phyloP scores from a whole-genome alignment of 2,329 filamentous ascomycete species.

The Plenodomus tracheiphilus region DNA sequence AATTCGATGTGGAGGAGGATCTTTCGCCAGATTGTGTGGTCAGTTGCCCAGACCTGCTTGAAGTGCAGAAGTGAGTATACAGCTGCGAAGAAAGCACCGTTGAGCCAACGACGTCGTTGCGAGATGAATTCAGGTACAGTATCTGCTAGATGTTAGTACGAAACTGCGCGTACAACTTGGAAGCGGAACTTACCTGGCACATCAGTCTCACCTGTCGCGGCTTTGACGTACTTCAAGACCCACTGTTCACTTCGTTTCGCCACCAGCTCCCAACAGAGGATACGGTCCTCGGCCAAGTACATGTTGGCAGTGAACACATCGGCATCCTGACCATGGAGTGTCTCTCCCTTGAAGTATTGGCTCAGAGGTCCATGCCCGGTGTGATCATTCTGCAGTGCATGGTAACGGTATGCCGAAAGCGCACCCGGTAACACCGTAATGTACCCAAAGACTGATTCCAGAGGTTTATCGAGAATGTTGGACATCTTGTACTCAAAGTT shows the following conservation, averaged over 20 bases:
- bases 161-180: neutral
- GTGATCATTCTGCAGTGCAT: slow-evolving; percentile 94
- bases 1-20: slow-evolving; percentile 93
- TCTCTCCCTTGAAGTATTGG: slow-evolving; percentile 99
- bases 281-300: slow-evolving; percentile 89
- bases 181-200: slow-evolving; percentile 74
- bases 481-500: slow-evolving; percentile 99
- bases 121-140: slow-evolving; percentile 95
- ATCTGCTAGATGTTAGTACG: slow-evolving; percentile 56
- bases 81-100: slow-evolving; percentile 97
- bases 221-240: slow-evolving; percentile 98
- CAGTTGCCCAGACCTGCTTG: slow-evolving; percentile 87
- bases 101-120: slow-evolving; percentile 93
- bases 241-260: slow-evolving; percentile 93
- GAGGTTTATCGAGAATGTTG: slow-evolving; percentile 95
- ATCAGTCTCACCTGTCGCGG: slow-evolving; percentile 95
- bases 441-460: slow-evolving; percentile 97
- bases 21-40: slow-evolving; percentile 88
- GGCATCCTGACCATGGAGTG: slow-evolving; percentile 90
- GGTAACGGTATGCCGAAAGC: slow-evolving; percentile 91
- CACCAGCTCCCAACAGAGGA: slow-evolving; percentile 91
- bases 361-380: slow-evolving; percentile 93
- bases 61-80: slow-evolving; percentile 97
- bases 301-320: slow-evolving; percentile 98
- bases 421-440: slow-evolving; percentile 96